Evolutionary conservation across 805 yeast species (phyloP), one percentile per base, ranked within the genome.

Genomic region (Candida loeiensis): DNA sequence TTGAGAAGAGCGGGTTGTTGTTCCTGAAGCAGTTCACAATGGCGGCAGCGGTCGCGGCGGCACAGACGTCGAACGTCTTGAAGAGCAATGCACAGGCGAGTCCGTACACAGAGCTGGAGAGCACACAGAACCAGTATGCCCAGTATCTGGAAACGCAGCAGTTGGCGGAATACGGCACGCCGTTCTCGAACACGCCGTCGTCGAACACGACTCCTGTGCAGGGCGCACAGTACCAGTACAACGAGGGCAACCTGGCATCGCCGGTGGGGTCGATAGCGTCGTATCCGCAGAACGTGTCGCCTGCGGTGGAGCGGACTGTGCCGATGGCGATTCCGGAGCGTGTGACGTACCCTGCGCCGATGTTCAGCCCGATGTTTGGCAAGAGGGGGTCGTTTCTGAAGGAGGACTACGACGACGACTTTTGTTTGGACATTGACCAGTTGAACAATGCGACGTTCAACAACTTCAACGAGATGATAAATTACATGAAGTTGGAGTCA

Each of bases 351-450:
- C 33, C 33, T 8, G 33, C n/a, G 6, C 21, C 20, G 13, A 17
- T 30, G 21, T 30, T 30, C n/a, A 32, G 27, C 32, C 41, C 27
- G 17, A 38, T 26, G 21, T 38, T 32, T 20, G 15, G 5, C 31
- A 26, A 28, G 25, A 24, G 35, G n/a, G 40, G 29, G 28, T 28
- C 38, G 4, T 34, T 15, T 19, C 31, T 34, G 35, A 39, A 40
- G 17, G 62, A 54, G 12, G 71, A 67, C 45, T 67, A 64, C 45
- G 73, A 68, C 44, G 73, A 68, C 42, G 72, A 66, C 25, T 68
- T 49, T 45, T 68, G 74, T 49, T 60, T 68, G 40, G 73, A 68
- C 46, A 52, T 62, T 11, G 73, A 68, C 40, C 74, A 69, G 49
- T 58, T 67, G 56, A 58, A 59, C 39, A 44, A 43, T 16, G 47